A percentile compares a stretch with the other conserved stretches of the same genome.
phyloP scores from a whole-genome alignment of 2,329 filamentous ascomycete genomes.

The Cryphonectria carpinicola region DNA sequence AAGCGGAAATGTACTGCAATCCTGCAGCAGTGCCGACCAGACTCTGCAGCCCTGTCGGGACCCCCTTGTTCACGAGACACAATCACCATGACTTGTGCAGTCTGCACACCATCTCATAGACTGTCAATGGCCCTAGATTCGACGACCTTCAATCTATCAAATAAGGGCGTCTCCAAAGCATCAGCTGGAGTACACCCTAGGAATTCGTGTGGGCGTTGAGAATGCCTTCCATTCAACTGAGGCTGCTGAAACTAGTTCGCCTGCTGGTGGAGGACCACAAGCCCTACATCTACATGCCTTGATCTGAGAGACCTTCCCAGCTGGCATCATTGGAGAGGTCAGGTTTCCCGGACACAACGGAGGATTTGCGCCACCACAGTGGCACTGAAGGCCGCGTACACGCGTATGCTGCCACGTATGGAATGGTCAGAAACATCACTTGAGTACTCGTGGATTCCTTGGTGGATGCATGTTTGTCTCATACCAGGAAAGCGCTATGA shows the following conservation, averaged over 20 bases:
- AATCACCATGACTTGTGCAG: background rate
- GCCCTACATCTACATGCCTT: background rate
- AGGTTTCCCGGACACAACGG: slow-evolving; percentile 10
- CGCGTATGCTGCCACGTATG: background rate
- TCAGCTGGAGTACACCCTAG: background rate
- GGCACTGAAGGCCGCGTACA: slow-evolving; percentile 5
- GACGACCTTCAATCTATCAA: background rate
- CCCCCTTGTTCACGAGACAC: background rate
- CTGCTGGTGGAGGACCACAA: slow-evolving; percentile 17
- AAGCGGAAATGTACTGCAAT: background rate
- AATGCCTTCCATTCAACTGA: slow-evolving; percentile 1
- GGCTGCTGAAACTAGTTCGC: slow-evolving; percentile 4
- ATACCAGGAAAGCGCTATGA: background rate
- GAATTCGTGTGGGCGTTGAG: slow-evolving; percentile 9
- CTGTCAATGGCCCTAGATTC: background rate
- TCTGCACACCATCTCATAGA: background rate
- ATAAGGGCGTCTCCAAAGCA: background rate
- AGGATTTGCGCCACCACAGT: background rate
- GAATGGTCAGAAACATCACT: background rate
- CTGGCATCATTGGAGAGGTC: slow-evolving; percentile 12
- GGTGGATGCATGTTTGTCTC: slow-evolving; percentile 6
- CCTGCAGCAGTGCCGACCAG: background rate
- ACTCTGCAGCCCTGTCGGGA: slow-evolving; percentile 4
- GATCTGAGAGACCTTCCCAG: background rate
- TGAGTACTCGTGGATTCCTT: background rate